These are phyloP conservation scores for Chytriomyces sp. DNA, from an alignment of 192 early-diverging fungal genomes.

Conservation along the genomic window DNA sequence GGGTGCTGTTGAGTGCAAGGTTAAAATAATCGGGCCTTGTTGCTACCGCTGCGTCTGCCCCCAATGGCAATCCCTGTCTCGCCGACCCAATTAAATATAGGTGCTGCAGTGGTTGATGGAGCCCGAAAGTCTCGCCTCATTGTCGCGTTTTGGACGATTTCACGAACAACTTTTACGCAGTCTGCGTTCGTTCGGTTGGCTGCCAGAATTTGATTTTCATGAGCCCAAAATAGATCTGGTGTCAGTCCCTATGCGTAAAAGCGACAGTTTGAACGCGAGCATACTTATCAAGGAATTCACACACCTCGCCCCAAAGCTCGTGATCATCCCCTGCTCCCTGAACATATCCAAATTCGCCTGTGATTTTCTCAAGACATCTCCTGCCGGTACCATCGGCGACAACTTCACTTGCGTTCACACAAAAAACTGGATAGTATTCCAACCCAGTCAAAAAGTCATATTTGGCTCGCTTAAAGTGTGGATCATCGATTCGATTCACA, in stretches of 20 bases:
- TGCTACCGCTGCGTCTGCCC: slow-evolving; percentile 23
- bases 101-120: no score
- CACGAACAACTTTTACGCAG: slow-evolving; percentile 44
- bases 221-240: slow-evolving; percentile 68
- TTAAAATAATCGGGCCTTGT: not conserved
- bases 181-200: slow-evolving; percentile 12
- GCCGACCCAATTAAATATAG: slow-evolving; percentile 56
- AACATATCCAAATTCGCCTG: slow-evolving; percentile 79
- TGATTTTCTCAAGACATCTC: no score
- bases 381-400: slow-evolving; percentile 34
- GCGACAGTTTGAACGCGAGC: no score
- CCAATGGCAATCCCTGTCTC: slow-evolving; percentile 69
- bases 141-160: slow-evolving; percentile 30
- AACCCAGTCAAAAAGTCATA: not conserved
- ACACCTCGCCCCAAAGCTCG: slow-evolving; percentile 74
- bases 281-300: no score
- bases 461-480: slow-evolving; percentile 17
- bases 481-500: slow-evolving; percentile 7
- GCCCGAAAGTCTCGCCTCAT: no score
- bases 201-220: slow-evolving; percentile 33
- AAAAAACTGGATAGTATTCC: slow-evolving; percentile 74
- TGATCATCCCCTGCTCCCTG: slow-evolving; percentile 92
- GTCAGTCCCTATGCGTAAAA: slow-evolving; percentile 54
- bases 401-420: slow-evolving; percentile 72
- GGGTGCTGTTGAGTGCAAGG: slow-evolving; percentile 6